Conservation (phyloP, 1,139 yeast genomes). For the Yamadazyma kanchanaburiensis region DNA sequence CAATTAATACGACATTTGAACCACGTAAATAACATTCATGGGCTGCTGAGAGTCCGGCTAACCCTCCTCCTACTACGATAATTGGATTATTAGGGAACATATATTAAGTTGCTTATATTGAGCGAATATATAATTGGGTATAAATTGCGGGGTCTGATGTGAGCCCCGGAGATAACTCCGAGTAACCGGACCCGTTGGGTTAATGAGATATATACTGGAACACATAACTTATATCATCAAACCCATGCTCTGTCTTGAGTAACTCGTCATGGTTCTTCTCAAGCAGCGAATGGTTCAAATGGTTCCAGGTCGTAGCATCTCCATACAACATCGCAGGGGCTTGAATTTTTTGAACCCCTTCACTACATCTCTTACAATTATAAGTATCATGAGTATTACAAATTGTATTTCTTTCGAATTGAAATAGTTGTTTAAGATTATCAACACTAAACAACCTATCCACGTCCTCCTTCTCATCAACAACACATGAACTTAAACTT, state of each 20-base stretch:
- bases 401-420: conserved; percentile 60
- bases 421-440: conserved; percentile 70
- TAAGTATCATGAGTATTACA: conserved; percentile 95
- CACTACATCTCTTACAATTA: conserved; percentile 76
- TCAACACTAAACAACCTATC: conserved; percentile 88
- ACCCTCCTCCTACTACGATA: conserved; percentile 37
- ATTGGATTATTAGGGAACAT: no score
- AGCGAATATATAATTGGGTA: no score
- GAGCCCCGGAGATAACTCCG: no score
- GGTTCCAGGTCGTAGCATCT: conserved; percentile 98
- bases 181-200: no score
- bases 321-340: conserved; percentile 94
- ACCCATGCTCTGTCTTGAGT: conserved; percentile 66
- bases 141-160: no score
- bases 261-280: conserved; percentile 70
- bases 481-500: conserved; percentile 91
- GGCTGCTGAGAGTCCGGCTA: conserved; percentile 35
- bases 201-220: conserved; percentile 90
- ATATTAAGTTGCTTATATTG: no score
- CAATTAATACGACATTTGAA: conserved; percentile 25
- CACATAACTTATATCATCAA: conserved; percentile 75
- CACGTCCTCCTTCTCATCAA: conserved; percentile 93
- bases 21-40: conserved; percentile 23
- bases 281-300: conserved; percentile 63
- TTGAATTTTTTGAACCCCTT: conserved; percentile 54